Evolutionary conservation across 192 early-diverging fungal species (phyloP), one percentile per base, ranked within the genome.

Genomic region (Coemansia sp.): DNA sequence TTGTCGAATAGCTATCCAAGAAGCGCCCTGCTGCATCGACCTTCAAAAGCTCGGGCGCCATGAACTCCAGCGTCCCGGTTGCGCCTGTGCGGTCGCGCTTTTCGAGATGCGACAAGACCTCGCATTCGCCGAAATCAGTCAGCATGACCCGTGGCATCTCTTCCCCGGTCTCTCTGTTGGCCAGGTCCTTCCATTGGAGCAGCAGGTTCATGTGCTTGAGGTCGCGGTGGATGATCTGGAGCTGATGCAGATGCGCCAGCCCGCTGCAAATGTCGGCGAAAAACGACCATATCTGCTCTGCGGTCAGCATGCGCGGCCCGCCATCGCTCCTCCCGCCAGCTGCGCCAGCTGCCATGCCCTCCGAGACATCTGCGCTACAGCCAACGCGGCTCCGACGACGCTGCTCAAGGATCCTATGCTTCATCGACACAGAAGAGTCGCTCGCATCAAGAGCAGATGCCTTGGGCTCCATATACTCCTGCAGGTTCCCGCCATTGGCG

Each of bases 71-170:
- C 0, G 94, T 96, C 9, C 94, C 94, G 0, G 96, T 98, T 1
- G 94, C 93, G 9, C 96, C 95, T 3, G 95, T 97, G 27, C 95
- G 86, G n/a, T 87, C 82, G 13, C 88, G 82, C 51, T 86, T 83
- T 34, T 85, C 73, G 3, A 81, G 35, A 14, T 90, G 87, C 28
- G 87, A 87, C 30, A 93, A 57, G 19, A 93, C 81, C 71, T 96
- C 96, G 79, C 96, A 98, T 66, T 98, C 96, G 62, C 96, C 96
- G 85, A 98, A 98, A 81, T 98, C 96, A 0, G 93, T 93, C 47
- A 98, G 88, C 59, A 98, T 72, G 6, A 98, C 81, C 14, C 89
- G 82, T 1, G 95, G 95, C 20, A 78, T 81, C 66, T 62, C 73
- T 62, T 61, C 68, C 23, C 55, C 61, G 3, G 65, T 39, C 16